A percentile compares a stretch with the other conserved stretches of the same genome.
These are phyloP conservation scores for Fusarium sublunatum DNA, from an alignment of 2,329 filamentous ascomycete genomes.

Conservation along the genomic window DNA sequence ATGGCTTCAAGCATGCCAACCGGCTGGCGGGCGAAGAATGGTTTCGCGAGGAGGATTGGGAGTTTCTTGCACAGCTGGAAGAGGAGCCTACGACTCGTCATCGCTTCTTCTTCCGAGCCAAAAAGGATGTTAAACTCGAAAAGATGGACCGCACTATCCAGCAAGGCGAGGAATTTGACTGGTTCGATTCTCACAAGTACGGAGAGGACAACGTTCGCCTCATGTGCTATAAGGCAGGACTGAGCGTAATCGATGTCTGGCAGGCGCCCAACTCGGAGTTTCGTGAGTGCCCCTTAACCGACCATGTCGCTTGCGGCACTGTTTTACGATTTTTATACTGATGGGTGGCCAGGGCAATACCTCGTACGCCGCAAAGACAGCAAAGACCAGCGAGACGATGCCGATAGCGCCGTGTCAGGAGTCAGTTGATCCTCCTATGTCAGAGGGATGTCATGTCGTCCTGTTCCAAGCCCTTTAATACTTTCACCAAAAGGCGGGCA, in stretches of 20 bases:
- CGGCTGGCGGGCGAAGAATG: conserved; percentile 49
- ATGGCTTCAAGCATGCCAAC: conserved; percentile 55
- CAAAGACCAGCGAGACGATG: conserved; percentile 50
- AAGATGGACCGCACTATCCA: conserved; percentile 44
- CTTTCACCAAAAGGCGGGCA: conserved; percentile 45
- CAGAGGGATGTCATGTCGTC: conserved; percentile 20
- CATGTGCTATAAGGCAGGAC: conserved; percentile 55
- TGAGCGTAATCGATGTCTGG: conserved; percentile 53
- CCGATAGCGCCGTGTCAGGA: conserved; percentile 54
- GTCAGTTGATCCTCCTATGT: conserved; percentile 32
- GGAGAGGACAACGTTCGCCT: conserved; percentile 50
- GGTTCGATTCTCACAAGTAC: conserved; percentile 59
- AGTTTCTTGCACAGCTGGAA: conserved; percentile 53
- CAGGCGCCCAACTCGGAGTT: conserved; percentile 54
- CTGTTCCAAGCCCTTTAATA: conserved; percentile 28
- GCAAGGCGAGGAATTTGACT: conserved; percentile 54
- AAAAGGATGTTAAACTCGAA: conserved; percentile 47
- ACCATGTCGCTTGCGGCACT: conserved; percentile 1
- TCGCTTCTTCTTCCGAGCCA: conserved; percentile 55
- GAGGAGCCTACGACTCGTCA: conserved; percentile 53
- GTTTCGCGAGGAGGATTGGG: conserved; percentile 54
- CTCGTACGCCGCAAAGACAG: conserved; percentile 50
- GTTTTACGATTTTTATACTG: conserved; percentile 31
- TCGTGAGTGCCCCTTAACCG: conserved; percentile 43
- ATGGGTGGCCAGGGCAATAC: conserved; percentile 51